These are phyloP conservation scores for Sarcodon sp. DNA, from an alignment of 768 basidiomycete genomes.

Conservation along the genomic window DNA sequence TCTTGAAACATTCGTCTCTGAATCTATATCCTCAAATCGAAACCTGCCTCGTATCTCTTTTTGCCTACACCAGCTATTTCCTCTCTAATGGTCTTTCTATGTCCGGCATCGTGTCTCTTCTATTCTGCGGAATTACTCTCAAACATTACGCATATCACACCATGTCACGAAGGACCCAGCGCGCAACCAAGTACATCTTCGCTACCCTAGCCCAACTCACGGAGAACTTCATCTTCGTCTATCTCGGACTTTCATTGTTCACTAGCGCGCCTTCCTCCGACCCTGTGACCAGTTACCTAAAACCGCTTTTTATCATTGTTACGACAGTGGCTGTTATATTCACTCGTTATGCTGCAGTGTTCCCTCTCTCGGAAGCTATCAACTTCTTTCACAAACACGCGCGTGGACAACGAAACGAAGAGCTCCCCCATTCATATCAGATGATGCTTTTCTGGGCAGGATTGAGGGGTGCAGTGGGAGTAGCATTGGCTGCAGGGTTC, in stretches of 20 bases:
- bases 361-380: constrained; percentile 90
- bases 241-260: constrained; percentile 95
- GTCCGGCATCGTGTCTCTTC: constrained; percentile 93
- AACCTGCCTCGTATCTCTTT: constrained; percentile 89
- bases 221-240: constrained; percentile 99
- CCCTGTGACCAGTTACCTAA: constrained; percentile 75
- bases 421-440: constrained; percentile 94
- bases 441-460: constrained; percentile 99
- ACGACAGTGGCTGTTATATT: constrained; percentile 88
- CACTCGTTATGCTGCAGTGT: constrained; percentile 91
- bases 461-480: constrained; percentile 91
- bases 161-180: constrained; percentile 91
- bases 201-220: constrained; percentile 86
- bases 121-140: constrained; percentile 97
- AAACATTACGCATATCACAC: constrained; percentile 99
- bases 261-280: constrained; percentile 72
- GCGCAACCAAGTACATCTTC: constrained; percentile 93
- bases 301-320: constrained; percentile 89
- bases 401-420: constrained; percentile 78
- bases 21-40: constrained; percentile 86
- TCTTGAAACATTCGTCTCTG: constrained; percentile 90
- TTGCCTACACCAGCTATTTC: constrained; percentile 96
- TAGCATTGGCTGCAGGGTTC: constrained; percentile 94
- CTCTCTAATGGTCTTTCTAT: constrained; percentile 93
- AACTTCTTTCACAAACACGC: constrained; percentile 83